Conservation (phyloP, 305 asterid genomes). For the Fraxinus sp. region DNA sequence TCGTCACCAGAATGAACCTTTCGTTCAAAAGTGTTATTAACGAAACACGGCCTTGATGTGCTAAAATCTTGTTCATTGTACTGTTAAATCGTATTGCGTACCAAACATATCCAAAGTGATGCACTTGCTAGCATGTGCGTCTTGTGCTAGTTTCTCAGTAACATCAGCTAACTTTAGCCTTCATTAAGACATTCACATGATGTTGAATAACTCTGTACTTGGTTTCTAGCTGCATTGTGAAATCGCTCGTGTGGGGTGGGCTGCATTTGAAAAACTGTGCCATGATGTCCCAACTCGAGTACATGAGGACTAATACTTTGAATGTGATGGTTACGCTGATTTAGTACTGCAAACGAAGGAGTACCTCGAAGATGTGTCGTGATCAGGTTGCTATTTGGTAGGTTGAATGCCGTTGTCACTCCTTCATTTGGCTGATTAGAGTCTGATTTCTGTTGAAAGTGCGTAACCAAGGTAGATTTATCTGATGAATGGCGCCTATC, state of each 20-base stretch:
- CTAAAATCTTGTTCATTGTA: background rate
- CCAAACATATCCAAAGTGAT: background rate
- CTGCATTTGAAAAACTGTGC: slow-evolving; percentile 20
- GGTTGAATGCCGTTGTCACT: slow-evolving; percentile 20
- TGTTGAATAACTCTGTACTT: background rate
- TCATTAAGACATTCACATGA: background rate
- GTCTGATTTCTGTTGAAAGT: slow-evolving; percentile 6
- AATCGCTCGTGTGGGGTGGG: slow-evolving; percentile 9
- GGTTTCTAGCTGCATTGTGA: background rate
- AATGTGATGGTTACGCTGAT: slow-evolving; percentile 16
- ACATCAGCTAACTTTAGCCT: background rate
- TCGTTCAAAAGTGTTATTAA: background rate
- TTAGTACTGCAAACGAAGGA: slow-evolving; percentile 14
- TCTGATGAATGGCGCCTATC: slow-evolving; percentile 1
- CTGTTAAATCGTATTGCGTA: background rate
- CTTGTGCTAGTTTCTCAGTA: background rate
- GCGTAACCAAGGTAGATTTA: slow-evolving; percentile 3
- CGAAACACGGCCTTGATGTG: background rate
- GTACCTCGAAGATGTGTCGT: slow-evolving; percentile 2
- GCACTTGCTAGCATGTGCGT: background rate
- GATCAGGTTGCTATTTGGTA: background rate
- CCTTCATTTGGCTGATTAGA: slow-evolving; percentile 22
- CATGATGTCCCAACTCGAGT: slow-evolving; percentile 31
- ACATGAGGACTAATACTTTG: slow-evolving; percentile 19
- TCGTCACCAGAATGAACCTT: background rate